Base-by-base conservation (phyloP, 1,284 basidiomycete species). In the Cutaneotrichosporon dermatis region DNA sequence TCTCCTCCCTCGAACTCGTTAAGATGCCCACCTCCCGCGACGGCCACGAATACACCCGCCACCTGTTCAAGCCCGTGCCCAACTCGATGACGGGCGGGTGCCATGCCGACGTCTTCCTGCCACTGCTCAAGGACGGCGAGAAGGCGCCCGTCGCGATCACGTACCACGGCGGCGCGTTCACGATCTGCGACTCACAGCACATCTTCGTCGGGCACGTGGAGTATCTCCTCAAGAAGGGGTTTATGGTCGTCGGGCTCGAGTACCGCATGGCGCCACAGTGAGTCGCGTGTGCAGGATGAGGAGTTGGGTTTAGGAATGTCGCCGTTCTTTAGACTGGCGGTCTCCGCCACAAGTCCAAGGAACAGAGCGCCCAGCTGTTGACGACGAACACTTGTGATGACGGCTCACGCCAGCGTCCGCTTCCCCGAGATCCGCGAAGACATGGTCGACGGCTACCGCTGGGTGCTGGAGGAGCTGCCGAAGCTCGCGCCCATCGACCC, bases 101-200 rank as follows among this genome's bases (percentile, higher is more conserved):
- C 37, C 44, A 55, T 37, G 54, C 54, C 6, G 54, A 55, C 44
- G 54, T 55, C 15, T 49, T 48, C 16, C 36, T 48, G 44, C 54
- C 45, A 7, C 36, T 48, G 44, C 54, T 37, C 3, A 35, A 43
- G 15, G 45, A 35, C 39, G 39, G 36, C 36, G 37, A 12, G 7
- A n/a, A 13, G 15, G 35, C 45, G 44, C 44, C 54, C 8, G 54
- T 55, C n/a, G 54, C 15, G 37, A 49, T 55, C 45, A 34, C 36
- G 8, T 55, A 40, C 55, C 55, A 56, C 48, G 46, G 46, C 13
- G 55, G 55, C 25, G 55, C 39, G n/a, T 56, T 56, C 48, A 43
- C 40, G 6, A 46, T 42, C 10, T 16, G 48, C 48, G 55, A 40
- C 40, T n/a, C 48, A 10, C 55, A 51, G 40, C 46, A 50, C 46